phyloP scores from a whole-genome alignment of 176 grass and related monocot genomes.

The Oryza meyeriana region DNA sequence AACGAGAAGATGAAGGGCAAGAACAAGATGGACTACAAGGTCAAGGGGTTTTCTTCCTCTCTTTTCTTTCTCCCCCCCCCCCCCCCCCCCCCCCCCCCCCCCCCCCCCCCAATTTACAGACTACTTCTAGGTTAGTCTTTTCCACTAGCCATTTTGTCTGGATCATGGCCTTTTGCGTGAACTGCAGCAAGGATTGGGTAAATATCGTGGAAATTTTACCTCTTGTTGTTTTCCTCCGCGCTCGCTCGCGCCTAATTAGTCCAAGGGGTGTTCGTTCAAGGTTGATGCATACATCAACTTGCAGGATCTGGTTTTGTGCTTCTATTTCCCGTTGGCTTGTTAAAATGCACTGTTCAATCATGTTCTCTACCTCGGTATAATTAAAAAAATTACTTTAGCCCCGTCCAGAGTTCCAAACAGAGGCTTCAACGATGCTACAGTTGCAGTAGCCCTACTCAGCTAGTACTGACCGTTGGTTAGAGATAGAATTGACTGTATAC shows the following conservation, averaged over 20 bases:
- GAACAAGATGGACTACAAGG: conserved; percentile 79
- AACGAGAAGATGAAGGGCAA: conserved; percentile 85
- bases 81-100: no score
- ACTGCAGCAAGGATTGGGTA: no score
- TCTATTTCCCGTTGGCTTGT: not conserved
- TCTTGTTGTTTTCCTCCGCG: no score
- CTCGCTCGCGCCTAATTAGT: no score
- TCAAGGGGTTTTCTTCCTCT: not conserved
- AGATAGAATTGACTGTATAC: not conserved
- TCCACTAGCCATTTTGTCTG: not conserved
- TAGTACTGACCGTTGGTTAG: not conserved
- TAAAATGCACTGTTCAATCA: not conserved
- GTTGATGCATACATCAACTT: not conserved
- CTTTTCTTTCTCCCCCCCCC: no score
- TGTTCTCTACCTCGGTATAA: not conserved
- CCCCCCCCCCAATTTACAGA: no score
- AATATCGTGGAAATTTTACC: not conserved
- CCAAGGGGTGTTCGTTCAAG: no score
- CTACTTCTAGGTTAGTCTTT: not conserved
- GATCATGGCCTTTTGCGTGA: not conserved
- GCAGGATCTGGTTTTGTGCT: not conserved
- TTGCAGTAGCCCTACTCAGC: not conserved
- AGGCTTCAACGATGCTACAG: not conserved
- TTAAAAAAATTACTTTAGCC: not conserved
- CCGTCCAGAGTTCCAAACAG: not conserved